Evolutionary conservation across 192 early-diverging fungal genomes (phyloP).

Genomic region (Jimgerdemannia flammicorona): DNA sequence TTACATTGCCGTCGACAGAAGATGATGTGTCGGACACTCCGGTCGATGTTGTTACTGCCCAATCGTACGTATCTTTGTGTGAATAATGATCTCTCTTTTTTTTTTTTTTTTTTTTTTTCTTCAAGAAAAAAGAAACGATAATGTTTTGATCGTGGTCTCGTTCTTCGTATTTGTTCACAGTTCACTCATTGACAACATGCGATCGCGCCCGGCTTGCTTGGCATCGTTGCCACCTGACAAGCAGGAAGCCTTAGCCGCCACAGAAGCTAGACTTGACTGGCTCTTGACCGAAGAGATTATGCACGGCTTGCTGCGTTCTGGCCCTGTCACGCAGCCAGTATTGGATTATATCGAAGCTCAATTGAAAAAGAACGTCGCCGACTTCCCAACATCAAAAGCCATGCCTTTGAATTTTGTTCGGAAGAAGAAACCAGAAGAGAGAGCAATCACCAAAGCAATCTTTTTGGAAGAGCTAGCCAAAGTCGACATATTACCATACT

Average conservation of each 20-base stretch:
- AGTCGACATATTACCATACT: slow-evolving; percentile 39
- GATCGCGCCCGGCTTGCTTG: slow-evolving; percentile 28
- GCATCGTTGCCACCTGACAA: slow-evolving; percentile 37
- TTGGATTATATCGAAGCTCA: slow-evolving; percentile 48
- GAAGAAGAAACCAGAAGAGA: slow-evolving; percentile 16
- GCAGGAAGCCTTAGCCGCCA: slow-evolving; percentile 54
- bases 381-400: slow-evolving; percentile 49
- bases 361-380: slow-evolving; percentile 49
- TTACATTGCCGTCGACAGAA: slow-evolving; percentile 54
- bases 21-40: slow-evolving; percentile 27
- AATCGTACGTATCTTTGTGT: no score
- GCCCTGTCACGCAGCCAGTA: slow-evolving; percentile 44
- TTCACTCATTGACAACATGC: slow-evolving; percentile 30
- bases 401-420: slow-evolving; percentile 50
- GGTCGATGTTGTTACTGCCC: neutral
- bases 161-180: neutral
- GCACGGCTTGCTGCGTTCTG: slow-evolving; percentile 58
- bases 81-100: no score
- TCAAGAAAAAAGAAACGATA: no score
- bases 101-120: no score
- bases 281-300: slow-evolving; percentile 76
- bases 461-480: slow-evolving; percentile 51
- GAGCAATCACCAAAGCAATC: slow-evolving; percentile 31
- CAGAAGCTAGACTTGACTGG: slow-evolving; percentile 50
- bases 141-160: neutral